Base-by-base conservation (phyloP, 2,329 filamentous ascomycete genomes). In the Periconia sp. region DNA sequence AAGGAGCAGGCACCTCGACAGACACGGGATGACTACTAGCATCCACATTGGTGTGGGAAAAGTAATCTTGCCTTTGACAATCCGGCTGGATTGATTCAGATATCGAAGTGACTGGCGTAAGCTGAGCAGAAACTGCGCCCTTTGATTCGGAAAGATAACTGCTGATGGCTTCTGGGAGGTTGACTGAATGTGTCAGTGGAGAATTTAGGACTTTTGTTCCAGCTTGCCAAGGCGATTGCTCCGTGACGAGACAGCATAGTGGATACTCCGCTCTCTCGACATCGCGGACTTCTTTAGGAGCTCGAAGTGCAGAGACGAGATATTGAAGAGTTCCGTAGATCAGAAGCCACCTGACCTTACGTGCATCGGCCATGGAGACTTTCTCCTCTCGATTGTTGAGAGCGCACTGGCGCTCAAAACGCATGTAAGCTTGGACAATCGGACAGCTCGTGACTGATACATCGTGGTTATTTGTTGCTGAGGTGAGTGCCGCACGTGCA, bases 341-440 rank as follows among this genome's bases (percentile, higher is more conserved):
- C 24, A 92, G 63, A 21, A 92, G 81, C 88, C 88, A 94, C 26
- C 88, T 79, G 12, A 91, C 80, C 66, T 90, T 92, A 28, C 89
- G 82, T 1, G 83, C 87, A 50, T 92, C 88, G 7, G 78, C 73
- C 9, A 83, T 70, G 0, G 80, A 78, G 1, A 86, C 63, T 57
- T 81, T 84, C 43, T 81, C 82, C 44, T 86, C 81, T 13, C 54
- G 54, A 1, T 73, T 71, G 47, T 79, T 83, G 15, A 73, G 47
- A 28, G 58, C 71, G 2, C 78, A 75, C 5, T 82, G 77, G 38
- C 83, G 80, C 59, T 94, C 89, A 42, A 92, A 92, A 3, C 74
- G 76, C 3, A 82, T 77, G 57, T 91, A 94, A 1, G 84, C 82
- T 38, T 78, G 73, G 1, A 94, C 85, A 3, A 92, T 77, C 5